Conservation (phyloP, 768 basidiomycete genomes). For the Tulasnella sp. region DNA sequence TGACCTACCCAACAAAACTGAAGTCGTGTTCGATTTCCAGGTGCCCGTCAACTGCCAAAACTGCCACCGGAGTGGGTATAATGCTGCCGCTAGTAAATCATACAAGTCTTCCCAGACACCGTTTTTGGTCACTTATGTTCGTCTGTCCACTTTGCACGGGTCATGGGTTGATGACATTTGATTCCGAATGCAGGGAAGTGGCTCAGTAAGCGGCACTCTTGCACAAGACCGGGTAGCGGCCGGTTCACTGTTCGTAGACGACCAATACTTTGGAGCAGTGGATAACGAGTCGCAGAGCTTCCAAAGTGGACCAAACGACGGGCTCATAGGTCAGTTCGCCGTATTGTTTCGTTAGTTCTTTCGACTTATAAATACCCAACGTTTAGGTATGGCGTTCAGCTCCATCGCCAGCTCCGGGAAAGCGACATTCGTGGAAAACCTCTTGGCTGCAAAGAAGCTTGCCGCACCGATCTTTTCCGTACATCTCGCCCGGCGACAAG, state of each 20-base stretch:
- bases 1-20: slow-evolving; percentile 32
- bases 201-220: slow-evolving; percentile 38
- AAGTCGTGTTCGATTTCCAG: slow-evolving; percentile 28
- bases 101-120: slow-evolving; percentile 25
- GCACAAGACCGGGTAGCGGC: slow-evolving; percentile 41
- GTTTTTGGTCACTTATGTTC: slow-evolving; percentile 38
- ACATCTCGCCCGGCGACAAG: slow-evolving; percentile 36
- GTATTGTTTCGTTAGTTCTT: neutral
- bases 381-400: slow-evolving; percentile 44
- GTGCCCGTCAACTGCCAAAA: neutral
- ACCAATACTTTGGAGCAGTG: slow-evolving; percentile 49
- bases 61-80: slow-evolving; percentile 1
- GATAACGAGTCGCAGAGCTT: slow-evolving; percentile 38
- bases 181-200: slow-evolving; percentile 34
- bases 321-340: slow-evolving; percentile 29
- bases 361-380: too few species aligned
- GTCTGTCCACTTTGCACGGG: slow-evolving; percentile 17
- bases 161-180: neutral
- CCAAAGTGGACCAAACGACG: slow-evolving; percentile 38
- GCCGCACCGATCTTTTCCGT: slow-evolving; percentile 43
- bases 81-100: slow-evolving; percentile 32
- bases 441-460: slow-evolving; percentile 35
- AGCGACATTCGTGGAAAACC: slow-evolving; percentile 53
- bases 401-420: slow-evolving; percentile 36
- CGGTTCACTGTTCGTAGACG: slow-evolving; percentile 32